Evolutionary conservation across 768 basidiomycete species (phyloP), one percentile per base, ranked within the genome.

Genomic region (Leccinum rimulosum): DNA sequence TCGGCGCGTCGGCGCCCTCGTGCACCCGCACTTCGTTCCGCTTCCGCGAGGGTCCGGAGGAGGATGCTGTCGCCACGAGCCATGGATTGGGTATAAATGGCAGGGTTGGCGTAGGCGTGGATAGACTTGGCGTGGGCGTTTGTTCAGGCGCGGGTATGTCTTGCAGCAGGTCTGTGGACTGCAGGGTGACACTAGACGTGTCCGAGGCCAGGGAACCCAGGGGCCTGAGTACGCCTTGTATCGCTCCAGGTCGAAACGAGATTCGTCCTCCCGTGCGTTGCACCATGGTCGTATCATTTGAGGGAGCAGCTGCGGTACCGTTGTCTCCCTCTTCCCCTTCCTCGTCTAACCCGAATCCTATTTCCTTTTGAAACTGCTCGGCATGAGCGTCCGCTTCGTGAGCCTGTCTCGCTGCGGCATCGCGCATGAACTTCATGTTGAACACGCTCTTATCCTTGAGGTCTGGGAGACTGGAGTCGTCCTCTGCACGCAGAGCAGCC

Each of bases 341-440:
- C 1, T 68, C 71, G 5, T 68, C 70, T 17, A 75, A 72, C 45
- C 74, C 70, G 52, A 76, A 71, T 35, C 83, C 84, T 67, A 97
- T 77, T 66, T 93, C 91, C 61, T 77, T 77, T 61, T 85, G 75
- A 59, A 96, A 85, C 65, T 91, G 89, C 57, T 91, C 89, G 5
- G 82, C 85, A 62, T 85, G 81, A 57, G 80, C 80, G 58, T 87
- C 79, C 1, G 83, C 84, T 55, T 80, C 78, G 9, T 27, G 67
- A 71, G 76, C 64, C 82, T 87, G 82, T 62, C 92, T 79, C 5
- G 83, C 84, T 77, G 89, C 86, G 0, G 93, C 95, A 50, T 95
- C 89, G 72, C 90, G 88, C 96, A 99, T 99, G 75, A 98, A 99
- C 76, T 97, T 98, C 97, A 98, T 98, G 62, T 85, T 82, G 70